Base-by-base conservation (phyloP, 352 stramenopile species). In the Salisapilia sapeloensis region DNA sequence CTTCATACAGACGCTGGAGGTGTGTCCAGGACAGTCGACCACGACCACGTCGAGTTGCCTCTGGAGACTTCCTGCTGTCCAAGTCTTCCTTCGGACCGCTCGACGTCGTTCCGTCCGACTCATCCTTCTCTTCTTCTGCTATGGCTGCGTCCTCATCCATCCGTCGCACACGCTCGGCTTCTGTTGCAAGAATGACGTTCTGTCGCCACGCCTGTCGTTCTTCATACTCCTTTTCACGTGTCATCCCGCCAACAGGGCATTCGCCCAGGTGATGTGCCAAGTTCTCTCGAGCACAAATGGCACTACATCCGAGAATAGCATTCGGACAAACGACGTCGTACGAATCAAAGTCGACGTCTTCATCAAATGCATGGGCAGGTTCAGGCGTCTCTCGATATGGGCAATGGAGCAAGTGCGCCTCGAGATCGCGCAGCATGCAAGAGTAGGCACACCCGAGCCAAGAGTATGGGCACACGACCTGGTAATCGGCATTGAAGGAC, bases 291-390 rank as follows among this genome's bases (percentile, higher is more conserved):
- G 66, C 60, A 27, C 72, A 89, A 37, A 89, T 82, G 28, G 69
- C 67, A 16, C 64, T 82, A 38, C 74, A 89, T 0, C 74, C 74
- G 6, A 89, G 50, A 27, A 89, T 56, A 0, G 74, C 74, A 31
- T 89, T 85, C 6, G 74, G 74, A 45, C 74, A 89, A 12, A 89
- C 74, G 3, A 89, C 58, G 29, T 89, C 69, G 44, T 89, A 89
- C 26, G 66, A 77, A 23, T 81, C 61, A 26, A 89, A 60, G 38
- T 89, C 69, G 27, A 75, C 60, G 21, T 78, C 54, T 14, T 85
- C 66, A 13, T 54, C 50, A 9, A 74, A 58, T 29, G 76, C 55
- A 20, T 82, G 62, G 29, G 82, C 44, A 18, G 55, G 75, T 33
- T 89, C 74, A 0, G 74, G 74, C 18, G 85, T 70, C 33, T 89